Conservation (phyloP, 2,329 filamentous ascomycete genomes). For the Bimuria novae-zelandiae region DNA sequence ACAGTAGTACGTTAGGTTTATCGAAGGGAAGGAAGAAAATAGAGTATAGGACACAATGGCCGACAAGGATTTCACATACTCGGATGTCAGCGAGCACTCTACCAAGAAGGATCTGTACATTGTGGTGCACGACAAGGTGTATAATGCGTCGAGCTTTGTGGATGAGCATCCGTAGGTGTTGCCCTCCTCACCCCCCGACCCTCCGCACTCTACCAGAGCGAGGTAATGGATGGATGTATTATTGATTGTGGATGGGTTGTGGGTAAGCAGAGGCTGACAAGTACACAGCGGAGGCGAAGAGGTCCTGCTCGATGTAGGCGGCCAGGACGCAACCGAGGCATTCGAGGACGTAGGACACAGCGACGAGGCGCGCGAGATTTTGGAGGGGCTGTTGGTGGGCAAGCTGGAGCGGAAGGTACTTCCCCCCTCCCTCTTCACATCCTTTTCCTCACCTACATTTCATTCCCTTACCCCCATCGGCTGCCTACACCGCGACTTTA, state of each 20-base stretch:
- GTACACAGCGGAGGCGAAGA: conserved; percentile 87
- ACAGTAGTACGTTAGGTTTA: not conserved
- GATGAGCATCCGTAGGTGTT: conserved; percentile 88
- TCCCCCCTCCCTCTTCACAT: not conserved
- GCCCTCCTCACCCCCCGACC: not conserved
- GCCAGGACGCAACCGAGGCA: conserved; percentile 94
- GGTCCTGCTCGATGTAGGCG: conserved; percentile 92
- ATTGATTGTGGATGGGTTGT: not conserved
- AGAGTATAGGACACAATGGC: conserved; percentile 40
- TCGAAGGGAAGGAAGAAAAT: no score
- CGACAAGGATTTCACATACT: conserved; percentile 48
- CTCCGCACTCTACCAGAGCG: not conserved
- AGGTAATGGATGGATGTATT: not conserved
- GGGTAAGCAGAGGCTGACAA: conserved; percentile 1
- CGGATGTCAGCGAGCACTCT: conserved; percentile 47
- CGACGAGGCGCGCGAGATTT: conserved; percentile 95
- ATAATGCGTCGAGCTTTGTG: conserved; percentile 84
- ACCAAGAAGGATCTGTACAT: conserved; percentile 89
- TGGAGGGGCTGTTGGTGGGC: conserved; percentile 58
- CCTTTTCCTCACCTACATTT: not conserved
- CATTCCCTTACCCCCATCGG: no score
- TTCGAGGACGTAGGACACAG: conserved; percentile 99
- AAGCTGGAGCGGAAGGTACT: conserved; percentile 45
- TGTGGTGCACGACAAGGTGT: conserved; percentile 96
- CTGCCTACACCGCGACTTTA: no score